These are phyloP conservation scores for Phaffomyces opuntiae DNA, from an alignment of 805 yeast genomes.

Conservation along the genomic window DNA sequence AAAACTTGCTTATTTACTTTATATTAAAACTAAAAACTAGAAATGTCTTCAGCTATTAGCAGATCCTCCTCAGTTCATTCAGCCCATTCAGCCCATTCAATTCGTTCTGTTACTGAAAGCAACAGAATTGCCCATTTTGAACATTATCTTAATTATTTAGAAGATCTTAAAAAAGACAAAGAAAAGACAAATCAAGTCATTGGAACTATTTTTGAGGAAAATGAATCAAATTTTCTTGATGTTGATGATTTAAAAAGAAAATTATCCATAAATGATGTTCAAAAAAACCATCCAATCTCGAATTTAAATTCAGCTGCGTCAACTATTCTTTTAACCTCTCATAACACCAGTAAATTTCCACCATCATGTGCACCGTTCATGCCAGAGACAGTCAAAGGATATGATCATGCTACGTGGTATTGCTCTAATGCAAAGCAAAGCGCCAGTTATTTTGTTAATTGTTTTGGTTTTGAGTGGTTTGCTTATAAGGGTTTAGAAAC, in stretches of 20 bases:
- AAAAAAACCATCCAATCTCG: neutral
- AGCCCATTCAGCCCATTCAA: too few relatives aligned
- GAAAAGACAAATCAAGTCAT: neutral
- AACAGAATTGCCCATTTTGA: too few relatives aligned
- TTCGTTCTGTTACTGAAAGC: too few relatives aligned
- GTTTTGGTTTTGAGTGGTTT: slow-evolving; percentile 56
- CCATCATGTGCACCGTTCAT: neutral
- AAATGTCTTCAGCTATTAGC: too few relatives aligned
- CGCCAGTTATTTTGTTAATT: slow-evolving; percentile 45
- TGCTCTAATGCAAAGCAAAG: slow-evolving; percentile 66
- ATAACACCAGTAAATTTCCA: neutral
- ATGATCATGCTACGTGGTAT: slow-evolving; percentile 63
- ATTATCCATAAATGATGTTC: neutral
- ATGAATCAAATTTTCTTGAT: too few relatives aligned
- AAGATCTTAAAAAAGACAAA: slow-evolving; percentile 1
- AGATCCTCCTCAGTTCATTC: too few relatives aligned
- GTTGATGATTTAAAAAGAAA: too few relatives aligned
- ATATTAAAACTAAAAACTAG: too few relatives aligned
- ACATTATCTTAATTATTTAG: neutral
- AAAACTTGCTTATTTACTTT: too few relatives aligned
- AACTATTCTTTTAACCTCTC: neutral
- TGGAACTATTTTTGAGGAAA: slow-evolving; percentile 1
- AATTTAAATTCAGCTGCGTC: neutral
- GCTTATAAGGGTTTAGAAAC: slow-evolving; percentile 68
- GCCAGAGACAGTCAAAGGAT: slow-evolving; percentile 28